A percentile compares a stretch with the other conserved stretches of the same genome.
Evolutionary conservation across 495 filamentous ascomycete species (phyloP).

Genomic region (Talaromyces adpressus): DNA sequence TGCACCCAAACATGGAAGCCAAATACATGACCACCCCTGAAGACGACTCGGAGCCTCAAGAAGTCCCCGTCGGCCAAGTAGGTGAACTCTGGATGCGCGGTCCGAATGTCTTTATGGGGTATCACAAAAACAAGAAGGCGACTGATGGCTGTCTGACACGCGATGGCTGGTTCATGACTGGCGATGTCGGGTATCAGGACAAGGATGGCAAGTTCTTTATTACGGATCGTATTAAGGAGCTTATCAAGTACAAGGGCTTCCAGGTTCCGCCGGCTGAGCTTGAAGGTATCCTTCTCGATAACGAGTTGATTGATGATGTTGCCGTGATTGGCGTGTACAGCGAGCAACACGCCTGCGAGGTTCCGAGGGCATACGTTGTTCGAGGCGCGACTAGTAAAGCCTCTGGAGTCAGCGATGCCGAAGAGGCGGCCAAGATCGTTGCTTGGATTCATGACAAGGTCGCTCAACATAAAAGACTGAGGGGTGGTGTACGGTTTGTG

Average conservation of each 20-base stretch:
- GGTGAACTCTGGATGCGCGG: slow-evolving; percentile 60
- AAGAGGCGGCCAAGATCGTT: slow-evolving; percentile 54
- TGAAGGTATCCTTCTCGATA: slow-evolving; percentile 67
- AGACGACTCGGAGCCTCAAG: slow-evolving; percentile 45
- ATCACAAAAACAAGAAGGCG: slow-evolving; percentile 64
- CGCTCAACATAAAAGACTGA: slow-evolving; percentile 66
- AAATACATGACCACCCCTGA: slow-evolving; percentile 62
- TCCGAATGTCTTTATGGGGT: slow-evolving; percentile 66
- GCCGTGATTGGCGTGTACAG: slow-evolving; percentile 80
- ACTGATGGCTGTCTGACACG: slow-evolving; percentile 56
- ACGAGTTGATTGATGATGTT: slow-evolving; percentile 70
- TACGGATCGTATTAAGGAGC: slow-evolving; percentile 82
- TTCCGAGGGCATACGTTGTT: slow-evolving; percentile 79
- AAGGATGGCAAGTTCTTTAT: slow-evolving; percentile 58
- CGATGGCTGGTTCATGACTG: slow-evolving; percentile 58
- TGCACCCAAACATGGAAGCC: slow-evolving; percentile 76
- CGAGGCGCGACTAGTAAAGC: slow-evolving; percentile 42
- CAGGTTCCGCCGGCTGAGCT: slow-evolving; percentile 85
- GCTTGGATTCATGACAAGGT: slow-evolving; percentile 58
- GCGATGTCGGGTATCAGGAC: slow-evolving; percentile 58
- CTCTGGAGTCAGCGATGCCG: slow-evolving; percentile 40
- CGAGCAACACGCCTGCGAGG: slow-evolving; percentile 63
- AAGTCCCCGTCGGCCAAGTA: slow-evolving; percentile 50
- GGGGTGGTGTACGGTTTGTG: slow-evolving; percentile 77
- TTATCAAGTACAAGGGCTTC: slow-evolving; percentile 88